phyloP scores from a whole-genome alignment of 371 early-diverging fungal species.

The Phascolomyces articulosus region DNA sequence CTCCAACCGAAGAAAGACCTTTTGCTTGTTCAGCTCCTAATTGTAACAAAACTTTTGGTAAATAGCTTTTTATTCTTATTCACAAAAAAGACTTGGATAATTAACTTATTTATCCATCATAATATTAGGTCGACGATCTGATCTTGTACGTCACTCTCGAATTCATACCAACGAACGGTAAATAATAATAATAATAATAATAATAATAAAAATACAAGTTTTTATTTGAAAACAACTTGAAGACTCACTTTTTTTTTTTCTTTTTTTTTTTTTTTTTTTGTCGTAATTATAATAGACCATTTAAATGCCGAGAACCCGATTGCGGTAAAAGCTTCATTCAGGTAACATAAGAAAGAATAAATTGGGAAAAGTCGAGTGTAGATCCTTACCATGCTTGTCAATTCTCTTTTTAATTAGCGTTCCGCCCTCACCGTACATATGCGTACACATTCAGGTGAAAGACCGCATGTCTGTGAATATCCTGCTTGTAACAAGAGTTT shows the following conservation, averaged over 20 bases:
- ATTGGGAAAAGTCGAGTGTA: constrained; percentile 12
- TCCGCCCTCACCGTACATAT: constrained; percentile 80
- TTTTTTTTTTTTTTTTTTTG: constrained; percentile 6
- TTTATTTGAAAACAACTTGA: neutral
- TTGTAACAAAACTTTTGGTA: constrained; percentile 26
- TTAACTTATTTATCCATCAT: no score
- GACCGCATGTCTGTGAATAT: constrained; percentile 74
- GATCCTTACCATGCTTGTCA: constrained; percentile 18
- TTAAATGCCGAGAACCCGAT: constrained; percentile 61
- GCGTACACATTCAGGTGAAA: constrained; percentile 81
- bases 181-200: neutral
- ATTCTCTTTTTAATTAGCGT: constrained; percentile 44
- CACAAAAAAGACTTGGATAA: neutral
- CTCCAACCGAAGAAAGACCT: constrained; percentile 20
- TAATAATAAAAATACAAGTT: neutral
- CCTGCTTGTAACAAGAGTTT: constrained; percentile 63
- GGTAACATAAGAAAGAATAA: constrained; percentile 15
- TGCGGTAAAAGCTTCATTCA: constrained; percentile 83
- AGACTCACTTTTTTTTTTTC: no score
- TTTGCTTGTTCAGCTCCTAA: constrained; percentile 16
- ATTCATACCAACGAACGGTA: constrained; percentile 78
- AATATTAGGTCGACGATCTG: constrained; percentile 64
- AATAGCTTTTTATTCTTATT: neutral
- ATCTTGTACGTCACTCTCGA: constrained; percentile 77
- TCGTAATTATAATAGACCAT: constrained; percentile 67